These are phyloP conservation scores for Phaffomyces thermotolerans DNA, from an alignment of 805 yeast genomes.

Conservation along the genomic window DNA sequence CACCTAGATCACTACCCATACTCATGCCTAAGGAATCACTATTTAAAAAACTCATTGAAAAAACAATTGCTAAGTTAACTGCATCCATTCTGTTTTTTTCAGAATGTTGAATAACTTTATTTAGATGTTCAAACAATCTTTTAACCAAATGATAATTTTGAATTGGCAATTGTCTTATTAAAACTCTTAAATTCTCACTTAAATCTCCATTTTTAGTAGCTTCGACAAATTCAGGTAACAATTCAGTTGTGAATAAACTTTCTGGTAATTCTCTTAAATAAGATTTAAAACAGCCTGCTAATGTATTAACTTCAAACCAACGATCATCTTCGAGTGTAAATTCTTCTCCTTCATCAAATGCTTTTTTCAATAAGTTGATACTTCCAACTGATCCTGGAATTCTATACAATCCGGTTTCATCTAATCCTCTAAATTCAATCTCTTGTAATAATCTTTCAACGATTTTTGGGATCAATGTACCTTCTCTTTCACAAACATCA, in stretches of 20 bases:
- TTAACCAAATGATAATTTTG: conserved; percentile 63
- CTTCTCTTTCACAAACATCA: conserved; percentile 68
- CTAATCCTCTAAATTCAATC: conserved; percentile 80
- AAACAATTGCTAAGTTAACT: conserved; percentile 84
- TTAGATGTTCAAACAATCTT: conserved; percentile 62
- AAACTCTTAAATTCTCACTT: conserved; percentile 23
- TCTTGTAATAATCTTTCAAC: conserved; percentile 61
- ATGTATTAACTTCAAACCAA: conserved; percentile 76
- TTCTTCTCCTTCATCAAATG: conserved; percentile 45
- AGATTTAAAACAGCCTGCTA: conserved; percentile 82
- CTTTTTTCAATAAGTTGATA: conserved; percentile 43
- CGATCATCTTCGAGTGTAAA: conserved; percentile 45
- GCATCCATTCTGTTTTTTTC: conserved; percentile 80
- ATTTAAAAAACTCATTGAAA: conserved; percentile 55
- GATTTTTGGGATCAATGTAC: conserved; percentile 53
- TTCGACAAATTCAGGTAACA: conserved; percentile 50
- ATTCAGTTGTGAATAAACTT: conserved; percentile 61
- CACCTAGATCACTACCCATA: conserved; percentile 45
- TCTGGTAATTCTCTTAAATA: conserved; percentile 84
- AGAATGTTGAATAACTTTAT: conserved; percentile 57
- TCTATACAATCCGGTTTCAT: conserved; percentile 87
- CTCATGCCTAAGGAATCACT: conserved; percentile 35
- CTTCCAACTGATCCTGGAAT: conserved; percentile 57
- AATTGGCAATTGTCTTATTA: conserved; percentile 45
- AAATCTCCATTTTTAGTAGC: conserved; percentile 30